Percentiles rank a stretch among this genome's conserved stretches.
Evolutionary conservation across 139 green algal genomes (phyloP).

Genomic region (Coccomyxa sp.): DNA sequence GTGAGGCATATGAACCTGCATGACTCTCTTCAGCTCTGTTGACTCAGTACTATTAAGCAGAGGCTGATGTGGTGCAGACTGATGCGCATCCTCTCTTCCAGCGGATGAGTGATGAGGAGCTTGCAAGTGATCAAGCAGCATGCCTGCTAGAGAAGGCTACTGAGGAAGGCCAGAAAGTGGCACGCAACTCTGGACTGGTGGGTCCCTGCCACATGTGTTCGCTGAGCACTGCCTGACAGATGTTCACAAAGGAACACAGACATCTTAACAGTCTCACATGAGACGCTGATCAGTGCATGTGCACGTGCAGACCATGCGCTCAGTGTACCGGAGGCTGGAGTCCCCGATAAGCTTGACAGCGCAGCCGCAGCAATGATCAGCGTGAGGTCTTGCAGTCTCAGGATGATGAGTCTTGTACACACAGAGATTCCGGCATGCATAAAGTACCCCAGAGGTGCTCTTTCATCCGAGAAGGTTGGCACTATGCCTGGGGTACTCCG

Average conservation of each 20-base stretch:
- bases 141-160: conserved; percentile 59
- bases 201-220: conserved; percentile 8
- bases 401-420: too few relatives aligned
- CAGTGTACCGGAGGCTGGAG: conserved; percentile 7
- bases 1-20: conserved; percentile 29
- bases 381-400: too few relatives aligned
- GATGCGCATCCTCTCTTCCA: conserved; percentile 85
- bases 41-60: too few relatives aligned
- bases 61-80: conserved; percentile 55
- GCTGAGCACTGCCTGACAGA: not conserved
- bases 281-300: not conserved
- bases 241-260: not conserved
- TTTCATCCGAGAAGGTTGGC: too few relatives aligned
- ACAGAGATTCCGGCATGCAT: too few relatives aligned
- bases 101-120: conserved; percentile 73
- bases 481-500: too few relatives aligned
- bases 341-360: not conserved
- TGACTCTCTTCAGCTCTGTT: not conserved
- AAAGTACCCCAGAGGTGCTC: too few relatives aligned
- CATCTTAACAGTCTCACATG: not conserved
- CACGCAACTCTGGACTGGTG: conserved; percentile 70
- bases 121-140: conserved; percentile 69
- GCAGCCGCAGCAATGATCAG: too few relatives aligned
- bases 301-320: conserved; percentile 5
- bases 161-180: conserved; percentile 92